Conservation (phyloP, 345 rosid species). For the Moricandia moricandioides region DNA sequence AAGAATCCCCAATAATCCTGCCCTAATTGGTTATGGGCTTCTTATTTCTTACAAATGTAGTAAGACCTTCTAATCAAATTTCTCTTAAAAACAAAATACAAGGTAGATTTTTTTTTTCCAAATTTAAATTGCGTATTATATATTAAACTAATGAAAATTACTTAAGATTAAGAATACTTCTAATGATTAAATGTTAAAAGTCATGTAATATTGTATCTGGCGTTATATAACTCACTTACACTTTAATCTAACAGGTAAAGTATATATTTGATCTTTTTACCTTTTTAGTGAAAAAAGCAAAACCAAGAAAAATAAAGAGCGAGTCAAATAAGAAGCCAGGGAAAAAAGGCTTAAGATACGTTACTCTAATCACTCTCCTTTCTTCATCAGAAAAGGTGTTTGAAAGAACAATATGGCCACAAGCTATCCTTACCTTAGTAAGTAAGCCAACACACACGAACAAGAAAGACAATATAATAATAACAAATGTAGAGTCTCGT, state of each 20-base stretch:
- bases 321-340: not conserved
- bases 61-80: no score
- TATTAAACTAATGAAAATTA: no score
- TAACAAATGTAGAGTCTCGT: not conserved
- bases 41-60: no score
- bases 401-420: not conserved
- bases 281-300: not conserved
- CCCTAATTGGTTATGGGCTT: no score
- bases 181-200: no score
- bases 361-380: not conserved
- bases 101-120: no score
- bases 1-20: no score
- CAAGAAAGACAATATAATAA: not conserved
- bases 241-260: not conserved
- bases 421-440: not conserved
- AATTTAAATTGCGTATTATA: no score
- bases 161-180: no score
- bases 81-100: no score
- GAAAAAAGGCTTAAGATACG: not conserved
- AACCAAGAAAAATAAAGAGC: not conserved
- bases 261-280: not conserved
- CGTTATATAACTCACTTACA: not conserved
- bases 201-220: no score
- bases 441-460: not conserved
- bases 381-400: not conserved